phyloP scores from a whole-genome alignment of 2,329 filamentous ascomycete genomes.

The Juglanconis oblonga region DNA sequence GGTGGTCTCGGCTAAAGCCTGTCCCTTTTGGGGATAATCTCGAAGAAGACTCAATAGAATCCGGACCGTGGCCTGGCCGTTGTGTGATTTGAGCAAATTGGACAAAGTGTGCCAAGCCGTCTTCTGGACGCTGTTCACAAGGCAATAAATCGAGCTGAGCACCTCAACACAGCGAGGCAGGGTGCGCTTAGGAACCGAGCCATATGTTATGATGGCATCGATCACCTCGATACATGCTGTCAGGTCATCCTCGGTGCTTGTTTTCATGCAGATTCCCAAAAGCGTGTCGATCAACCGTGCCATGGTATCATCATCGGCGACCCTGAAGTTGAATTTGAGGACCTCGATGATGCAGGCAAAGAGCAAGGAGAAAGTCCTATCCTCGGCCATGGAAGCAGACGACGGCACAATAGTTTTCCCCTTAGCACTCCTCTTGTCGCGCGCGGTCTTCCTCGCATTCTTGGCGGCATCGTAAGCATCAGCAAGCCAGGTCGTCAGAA shows the following conservation, averaged over 20 bases:
- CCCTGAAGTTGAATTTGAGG: conserved; percentile 73
- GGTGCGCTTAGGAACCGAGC: conserved; percentile 61
- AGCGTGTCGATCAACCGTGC: conserved; percentile 59
- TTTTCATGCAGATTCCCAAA: conserved; percentile 66
- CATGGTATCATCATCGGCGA: conserved; percentile 61
- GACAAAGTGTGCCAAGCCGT: conserved; percentile 68
- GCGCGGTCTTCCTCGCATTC: conserved; percentile 46
- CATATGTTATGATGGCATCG: conserved; percentile 69
- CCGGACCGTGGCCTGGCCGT: conserved; percentile 66
- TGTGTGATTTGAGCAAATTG: conserved; percentile 70
- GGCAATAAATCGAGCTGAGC: conserved; percentile 68
- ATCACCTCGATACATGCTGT: conserved; percentile 65
- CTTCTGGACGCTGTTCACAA: conserved; percentile 59
- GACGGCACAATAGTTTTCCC: conserved; percentile 28
- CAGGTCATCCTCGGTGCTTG: conserved; percentile 62
- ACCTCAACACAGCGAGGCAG: conserved; percentile 67
- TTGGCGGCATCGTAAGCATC: conserved; percentile 53
- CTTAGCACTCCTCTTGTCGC: conserved; percentile 37
- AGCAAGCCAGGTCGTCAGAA: conserved; percentile 60
- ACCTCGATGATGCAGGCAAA: conserved; percentile 66
- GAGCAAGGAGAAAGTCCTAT: conserved; percentile 60
- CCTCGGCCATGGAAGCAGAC: conserved; percentile 44
- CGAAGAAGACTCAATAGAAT: conserved; percentile 62
- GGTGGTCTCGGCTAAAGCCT: conserved; percentile 48
- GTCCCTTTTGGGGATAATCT: conserved; percentile 42